Conservation (phyloP, 768 basidiomycete species). For the Macrolepiota albuminosa region DNA sequence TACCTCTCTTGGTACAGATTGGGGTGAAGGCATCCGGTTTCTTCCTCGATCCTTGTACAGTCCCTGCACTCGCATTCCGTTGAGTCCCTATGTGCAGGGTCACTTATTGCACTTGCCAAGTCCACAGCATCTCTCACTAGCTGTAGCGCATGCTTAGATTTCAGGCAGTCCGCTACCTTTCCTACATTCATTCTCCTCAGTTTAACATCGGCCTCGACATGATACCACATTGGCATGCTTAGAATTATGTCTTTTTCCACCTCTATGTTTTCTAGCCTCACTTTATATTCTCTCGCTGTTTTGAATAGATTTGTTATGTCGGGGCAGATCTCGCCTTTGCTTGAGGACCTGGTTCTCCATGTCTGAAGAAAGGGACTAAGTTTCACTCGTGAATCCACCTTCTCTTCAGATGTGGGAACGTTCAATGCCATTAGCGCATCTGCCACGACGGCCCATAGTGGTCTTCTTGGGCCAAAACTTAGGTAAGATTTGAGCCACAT, state of each 20-base stretch:
- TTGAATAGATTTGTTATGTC: background rate
- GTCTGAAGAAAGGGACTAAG: background rate
- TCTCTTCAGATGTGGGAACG: background rate
- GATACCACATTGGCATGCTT: background rate
- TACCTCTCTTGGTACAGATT: too few relatives aligned
- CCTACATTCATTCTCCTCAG: background rate
- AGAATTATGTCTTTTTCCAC: background rate
- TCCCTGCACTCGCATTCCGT: too few relatives aligned
- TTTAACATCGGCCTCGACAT: background rate
- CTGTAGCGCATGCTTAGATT: too few relatives aligned
- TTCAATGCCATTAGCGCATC: background rate
- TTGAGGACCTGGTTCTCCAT: background rate
- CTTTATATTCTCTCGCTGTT: background rate
- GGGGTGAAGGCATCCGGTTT: too few relatives aligned
- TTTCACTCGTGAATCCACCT: background rate
- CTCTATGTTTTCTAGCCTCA: background rate
- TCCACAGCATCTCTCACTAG: too few relatives aligned
- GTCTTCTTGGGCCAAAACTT: too few relatives aligned
- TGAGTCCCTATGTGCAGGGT: too few relatives aligned
- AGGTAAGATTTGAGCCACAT: too few relatives aligned
- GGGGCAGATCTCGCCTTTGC: background rate
- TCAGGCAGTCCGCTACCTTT: too few relatives aligned
- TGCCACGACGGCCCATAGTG: too few relatives aligned
- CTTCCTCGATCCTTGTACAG: too few relatives aligned
- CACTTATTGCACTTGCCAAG: too few relatives aligned